Base-by-base conservation (phyloP, 1,139 yeast species). In the Saccharomyces hybrid region DNA sequence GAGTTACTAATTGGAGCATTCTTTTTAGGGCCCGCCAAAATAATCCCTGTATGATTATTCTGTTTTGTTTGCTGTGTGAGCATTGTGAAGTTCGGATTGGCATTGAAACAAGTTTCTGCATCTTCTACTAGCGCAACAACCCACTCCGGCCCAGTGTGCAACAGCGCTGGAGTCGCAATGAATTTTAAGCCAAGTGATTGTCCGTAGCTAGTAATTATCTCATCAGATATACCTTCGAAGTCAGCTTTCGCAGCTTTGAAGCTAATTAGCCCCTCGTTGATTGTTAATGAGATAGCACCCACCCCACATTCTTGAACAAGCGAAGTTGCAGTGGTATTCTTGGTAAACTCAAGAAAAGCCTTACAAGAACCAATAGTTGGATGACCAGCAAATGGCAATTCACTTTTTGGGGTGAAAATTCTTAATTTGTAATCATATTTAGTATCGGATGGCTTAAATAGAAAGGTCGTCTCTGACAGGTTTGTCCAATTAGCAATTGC, bases 351-450 rank as follows among this genome's bases (percentile, higher is more conserved):
- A 32, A 75, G 55, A 28, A 72, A 67, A 1, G 81, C 81, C 62
- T 65, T 70, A 34, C 79, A 75, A 0, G 82, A 70, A 2, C 84
- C 85, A 29, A 81, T 60, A 0, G 83, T 80, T 2, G 85, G 85
- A 60, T 81, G 85, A 0, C 86, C 85, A 0, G 84, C 84, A 69
- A 81, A 81, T 2, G 83, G 82, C 42, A 81, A 63, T 60, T 81
- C 85, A 1, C 53, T 49, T 2, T 49, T 58, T 0, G 81, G 78
- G 0, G 78, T 72, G 60, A 80, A 80, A 11, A 81, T 81, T 27
- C 83, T 68, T 7, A 80, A 66, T 53, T 65, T 71, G 65, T 80
- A 81, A 60, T 75, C 78, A 7, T 78, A 78, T 7, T 61, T 59
- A 1, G 61, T 51, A 11, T 58, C 59, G 0, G 75, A 69, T 4